These are phyloP conservation scores for Ogataea nonfermentans DNA, from an alignment of 805 yeast species.

Conservation along the genomic window DNA sequence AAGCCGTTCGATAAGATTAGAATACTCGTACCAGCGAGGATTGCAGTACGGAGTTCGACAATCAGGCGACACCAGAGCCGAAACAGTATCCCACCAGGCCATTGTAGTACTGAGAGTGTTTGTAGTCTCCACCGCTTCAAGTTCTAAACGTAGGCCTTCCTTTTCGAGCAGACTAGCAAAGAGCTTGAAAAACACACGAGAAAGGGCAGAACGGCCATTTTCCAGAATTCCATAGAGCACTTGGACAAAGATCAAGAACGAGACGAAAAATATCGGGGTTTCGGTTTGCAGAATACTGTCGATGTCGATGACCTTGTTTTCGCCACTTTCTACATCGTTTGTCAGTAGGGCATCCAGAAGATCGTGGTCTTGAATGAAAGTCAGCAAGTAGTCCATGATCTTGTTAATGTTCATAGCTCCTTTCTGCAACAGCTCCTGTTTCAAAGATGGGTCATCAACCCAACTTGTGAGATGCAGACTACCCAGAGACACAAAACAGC, in stretches of 20 bases:
- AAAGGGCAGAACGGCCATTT: constrained; percentile 31
- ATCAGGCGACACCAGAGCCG: constrained; percentile 42
- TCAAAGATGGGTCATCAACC: constrained; percentile 39
- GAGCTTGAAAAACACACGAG: constrained; percentile 20
- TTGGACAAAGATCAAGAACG: constrained; percentile 41
- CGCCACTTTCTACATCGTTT: constrained; percentile 9
- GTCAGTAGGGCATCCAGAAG: constrained; percentile 12
- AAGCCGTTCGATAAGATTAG: constrained; percentile 35
- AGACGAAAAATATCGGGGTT: constrained; percentile 27
- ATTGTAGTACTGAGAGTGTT: constrained; percentile 34
- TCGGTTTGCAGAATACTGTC: constrained; percentile 15
- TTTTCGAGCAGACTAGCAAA: constrained; percentile 40
- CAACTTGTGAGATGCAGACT: constrained; percentile 40
- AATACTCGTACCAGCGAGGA: constrained; percentile 37
- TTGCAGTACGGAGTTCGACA: constrained; percentile 41
- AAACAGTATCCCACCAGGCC: constrained; percentile 43
- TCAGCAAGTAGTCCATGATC: constrained; percentile 45
- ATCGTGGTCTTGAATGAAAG: constrained; percentile 32
- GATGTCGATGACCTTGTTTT: constrained; percentile 6
- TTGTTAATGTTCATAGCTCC: constrained; percentile 47
- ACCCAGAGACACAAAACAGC: constrained; percentile 48
- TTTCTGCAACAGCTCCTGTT: constrained; percentile 40
- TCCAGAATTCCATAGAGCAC: constrained; percentile 40
- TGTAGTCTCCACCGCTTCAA: constrained; percentile 34
- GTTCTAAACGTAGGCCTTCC: constrained; percentile 26